Base-by-base conservation (phyloP, 148 eudicot genomes). In the Vaccinium macrocarpon region DNA sequence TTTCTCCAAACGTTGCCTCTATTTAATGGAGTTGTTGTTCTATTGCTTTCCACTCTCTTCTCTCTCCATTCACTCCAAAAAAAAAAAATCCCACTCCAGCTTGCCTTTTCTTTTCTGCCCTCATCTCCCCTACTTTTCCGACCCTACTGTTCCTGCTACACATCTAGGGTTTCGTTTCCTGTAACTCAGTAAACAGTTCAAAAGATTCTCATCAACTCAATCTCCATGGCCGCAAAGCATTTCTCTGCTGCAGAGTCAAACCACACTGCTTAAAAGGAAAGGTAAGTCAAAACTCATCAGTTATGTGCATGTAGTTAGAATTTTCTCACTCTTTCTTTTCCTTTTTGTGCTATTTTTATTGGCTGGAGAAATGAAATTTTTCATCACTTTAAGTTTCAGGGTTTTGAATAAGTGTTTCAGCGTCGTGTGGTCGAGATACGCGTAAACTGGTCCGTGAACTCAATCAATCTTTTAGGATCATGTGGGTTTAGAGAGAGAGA, bases 111-210 rank as follows among this genome's bases (percentile, higher is more conserved):
- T 27, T 81, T 48, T 23, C 57, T 32, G 16, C 64, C 53, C 78
- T 71, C 71, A 50, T 82, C 77, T 50, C 74, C 84, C 53, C 50
- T 72, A 32, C 84, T 42, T 82, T 55, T 53, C 71, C 38, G 66
- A 51, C 66, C 46, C 46, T 42, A 82, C 78, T 70, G 78, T 70
- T 51, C 52, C 76, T 66, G 12, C 84, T 82, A 52, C 68, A 0
- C 68, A 0, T 73, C 84, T 82, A 82, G 84, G 84, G 78, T 82
- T 82, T 82, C 15, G n/a, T 70, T 49, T 50, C 19, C 73, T 81
- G 57, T 3, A 80, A 59, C 53, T 6, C 38, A 81, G 62, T 48
- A 0, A 71, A 68, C 38, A 61, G 52, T 82, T 14, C 78, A 3
- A 32, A 51, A 72, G 59, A 46, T 50, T 82, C 78, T 18, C 74